Evolutionary conservation across 495 filamentous ascomycete species (phyloP).

Genomic region (Barbatosphaeria neglecta): DNA sequence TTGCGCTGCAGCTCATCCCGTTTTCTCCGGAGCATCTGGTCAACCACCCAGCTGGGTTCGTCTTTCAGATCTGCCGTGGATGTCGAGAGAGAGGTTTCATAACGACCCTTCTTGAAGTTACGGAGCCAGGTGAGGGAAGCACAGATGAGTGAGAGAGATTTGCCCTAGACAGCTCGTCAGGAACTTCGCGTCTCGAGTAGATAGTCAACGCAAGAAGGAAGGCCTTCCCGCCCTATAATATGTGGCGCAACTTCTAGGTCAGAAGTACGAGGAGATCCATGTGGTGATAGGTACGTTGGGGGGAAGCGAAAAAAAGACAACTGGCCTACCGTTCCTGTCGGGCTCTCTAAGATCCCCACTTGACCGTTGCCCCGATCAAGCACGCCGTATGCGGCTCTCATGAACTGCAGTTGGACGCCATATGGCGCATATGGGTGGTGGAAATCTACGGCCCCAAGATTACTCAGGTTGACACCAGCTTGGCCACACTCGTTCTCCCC

Average conservation of each 20-base stretch:
- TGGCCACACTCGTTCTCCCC: neutral
- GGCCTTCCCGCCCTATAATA: too few relatives aligned
- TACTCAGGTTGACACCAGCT: neutral
- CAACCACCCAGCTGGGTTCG: slow-evolving; percentile 84
- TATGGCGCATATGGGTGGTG: slow-evolving; percentile 92
- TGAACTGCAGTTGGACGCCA: slow-evolving; percentile 79
- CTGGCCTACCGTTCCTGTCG: slow-evolving; percentile 57
- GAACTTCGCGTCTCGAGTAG: neutral
- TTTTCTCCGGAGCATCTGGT: slow-evolving; percentile 56
- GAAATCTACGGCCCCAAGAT: slow-evolving; percentile 40
- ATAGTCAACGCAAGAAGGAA: neutral
- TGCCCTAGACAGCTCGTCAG: slow-evolving; percentile 48
- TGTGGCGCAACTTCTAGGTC: too few relatives aligned
- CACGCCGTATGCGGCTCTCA: slow-evolving; percentile 73
- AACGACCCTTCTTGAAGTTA: slow-evolving; percentile 58
- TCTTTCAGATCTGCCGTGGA: slow-evolving; percentile 41
- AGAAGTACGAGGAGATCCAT: too few relatives aligned
- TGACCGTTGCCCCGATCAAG: slow-evolving; percentile 66
- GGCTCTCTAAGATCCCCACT: slow-evolving; percentile 86
- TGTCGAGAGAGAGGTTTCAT: slow-evolving; percentile 36
- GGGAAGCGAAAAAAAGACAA: neutral
- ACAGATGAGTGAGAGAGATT: slow-evolving; percentile 93
- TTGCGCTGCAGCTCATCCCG: slow-evolving; percentile 51
- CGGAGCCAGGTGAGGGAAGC: slow-evolving; percentile 87
- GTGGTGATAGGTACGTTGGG: too few relatives aligned